These are phyloP conservation scores for Termitomyces bulborhizus DNA, from an alignment of 768 basidiomycete genomes.

Conservation along the genomic window DNA sequence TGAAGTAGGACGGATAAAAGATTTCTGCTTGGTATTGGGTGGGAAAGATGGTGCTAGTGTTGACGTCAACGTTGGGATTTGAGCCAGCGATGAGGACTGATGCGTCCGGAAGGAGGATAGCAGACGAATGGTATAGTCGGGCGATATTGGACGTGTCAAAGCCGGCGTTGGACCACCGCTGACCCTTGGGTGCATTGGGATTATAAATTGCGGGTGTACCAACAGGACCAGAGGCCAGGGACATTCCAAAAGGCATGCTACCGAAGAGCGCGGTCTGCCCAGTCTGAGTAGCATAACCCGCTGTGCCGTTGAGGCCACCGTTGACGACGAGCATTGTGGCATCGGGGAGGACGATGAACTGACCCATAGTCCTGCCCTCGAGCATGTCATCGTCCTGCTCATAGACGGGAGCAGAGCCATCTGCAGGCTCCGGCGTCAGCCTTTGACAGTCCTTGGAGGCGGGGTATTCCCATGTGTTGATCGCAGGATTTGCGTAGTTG, in stretches of 20 bases:
- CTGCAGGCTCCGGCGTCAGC: conserved; percentile 79
- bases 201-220: conserved; percentile 68
- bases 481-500: conserved; percentile 68
- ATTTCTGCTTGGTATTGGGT: conserved; percentile 80
- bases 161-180: conserved; percentile 57
- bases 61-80: conserved; percentile 88
- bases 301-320: conserved; percentile 79
- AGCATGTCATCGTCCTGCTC: conserved; percentile 72
- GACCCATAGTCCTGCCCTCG: conserved; percentile 84
- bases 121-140: conserved; percentile 78
- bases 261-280: conserved; percentile 31
- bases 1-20: conserved; percentile 94
- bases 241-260: conserved; percentile 58
- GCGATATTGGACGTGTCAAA: conserved; percentile 50
- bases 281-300: conserved; percentile 61
- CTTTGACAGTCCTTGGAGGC: conserved; percentile 74
- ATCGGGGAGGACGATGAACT: conserved; percentile 79
- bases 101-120: conserved; percentile 72
- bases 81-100: conserved; percentile 87
- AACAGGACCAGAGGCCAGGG: conserved; percentile 65
- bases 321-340: conserved; percentile 76
- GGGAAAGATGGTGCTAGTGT: conserved; percentile 52
- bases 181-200: conserved; percentile 53
- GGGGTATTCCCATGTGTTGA: conserved; percentile 69
- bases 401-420: conserved; percentile 56